Evolutionary conservation across 257 asterid species (phyloP).

Genomic region (Catharanthus roseus): DNA sequence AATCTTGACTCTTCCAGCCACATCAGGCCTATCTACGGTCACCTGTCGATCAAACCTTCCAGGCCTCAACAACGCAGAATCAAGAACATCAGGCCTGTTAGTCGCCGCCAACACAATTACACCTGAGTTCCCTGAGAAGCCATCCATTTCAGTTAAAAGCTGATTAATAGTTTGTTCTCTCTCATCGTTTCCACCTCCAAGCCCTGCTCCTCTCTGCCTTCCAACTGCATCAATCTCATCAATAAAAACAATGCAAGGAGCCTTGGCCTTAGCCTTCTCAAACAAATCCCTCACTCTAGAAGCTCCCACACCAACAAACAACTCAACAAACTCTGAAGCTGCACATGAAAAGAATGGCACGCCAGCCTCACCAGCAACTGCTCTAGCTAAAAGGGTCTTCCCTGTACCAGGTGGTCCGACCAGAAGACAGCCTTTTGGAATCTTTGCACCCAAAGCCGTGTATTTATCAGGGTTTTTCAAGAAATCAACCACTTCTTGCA

Average conservation of each 20-base stretch:
- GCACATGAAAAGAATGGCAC: constrained; percentile 94
- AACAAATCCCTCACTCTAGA: constrained; percentile 97
- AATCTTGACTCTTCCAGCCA: constrained; percentile 90
- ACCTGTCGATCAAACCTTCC: constrained; percentile 98
- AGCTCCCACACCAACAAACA: constrained; percentile 98
- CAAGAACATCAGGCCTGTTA: constrained; percentile 95
- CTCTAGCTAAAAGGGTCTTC: constrained; percentile 92
- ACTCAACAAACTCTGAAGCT: constrained; percentile 94
- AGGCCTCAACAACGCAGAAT: constrained; percentile 89
- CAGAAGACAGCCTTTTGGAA: constrained; percentile 90
- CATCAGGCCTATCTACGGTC: constrained; percentile 96
- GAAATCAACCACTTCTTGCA: constrained; percentile 97
- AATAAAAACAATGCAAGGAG: constrained; percentile 96
- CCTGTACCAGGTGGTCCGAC: constrained; percentile 99
- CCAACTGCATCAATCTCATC: constrained; percentile 99
- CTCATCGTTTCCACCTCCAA: constrained; percentile 98
- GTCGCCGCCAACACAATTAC: constrained; percentile 95
- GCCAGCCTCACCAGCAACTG: constrained; percentile 97
- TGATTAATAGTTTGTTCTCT: constrained; percentile 96
- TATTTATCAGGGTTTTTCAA: constrained; percentile 93
- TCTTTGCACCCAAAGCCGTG: constrained; percentile 92
- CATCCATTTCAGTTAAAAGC: constrained; percentile 99
- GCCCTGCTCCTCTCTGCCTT: constrained; percentile 92
- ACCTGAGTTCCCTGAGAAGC: constrained; percentile 87
- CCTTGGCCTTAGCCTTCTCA: constrained; percentile 89